phyloP scores from a whole-genome alignment of 139 green algal genomes.

The Tetradesmus lagerheimii region DNA sequence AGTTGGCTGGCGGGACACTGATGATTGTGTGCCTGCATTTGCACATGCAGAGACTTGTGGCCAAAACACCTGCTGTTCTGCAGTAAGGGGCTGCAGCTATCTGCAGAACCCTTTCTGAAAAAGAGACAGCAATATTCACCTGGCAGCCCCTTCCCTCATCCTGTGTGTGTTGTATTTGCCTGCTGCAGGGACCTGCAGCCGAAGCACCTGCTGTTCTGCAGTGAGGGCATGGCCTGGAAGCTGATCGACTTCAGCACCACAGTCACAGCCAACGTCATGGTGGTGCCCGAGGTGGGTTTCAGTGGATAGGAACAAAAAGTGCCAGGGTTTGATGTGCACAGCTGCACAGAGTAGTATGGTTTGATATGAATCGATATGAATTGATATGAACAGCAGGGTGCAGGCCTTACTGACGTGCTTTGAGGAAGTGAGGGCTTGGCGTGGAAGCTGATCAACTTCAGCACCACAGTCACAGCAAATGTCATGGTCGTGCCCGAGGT shows the following conservation, averaged over 20 bases:
- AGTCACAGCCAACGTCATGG: not conserved
- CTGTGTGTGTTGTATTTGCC: too few relatives aligned
- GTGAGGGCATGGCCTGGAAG: constrained; percentile 12
- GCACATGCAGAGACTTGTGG: not conserved
- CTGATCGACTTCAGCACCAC: constrained; percentile 29
- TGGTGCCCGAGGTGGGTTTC: constrained; percentile 25
- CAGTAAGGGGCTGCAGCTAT: not conserved
- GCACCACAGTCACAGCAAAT: constrained; percentile 13
- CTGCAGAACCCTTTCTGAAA: too few relatives aligned
- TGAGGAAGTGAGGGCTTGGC: not conserved
- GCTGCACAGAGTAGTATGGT: too few relatives aligned
- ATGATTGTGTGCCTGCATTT: too few relatives aligned
- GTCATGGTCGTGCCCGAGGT: constrained; percentile 17
- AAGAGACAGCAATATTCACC: too few relatives aligned
- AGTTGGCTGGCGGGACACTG: too few relatives aligned
- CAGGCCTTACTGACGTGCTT: too few relatives aligned
- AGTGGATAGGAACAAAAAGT: too few relatives aligned
- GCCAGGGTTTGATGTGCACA: too few relatives aligned
- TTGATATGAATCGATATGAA: too few relatives aligned
- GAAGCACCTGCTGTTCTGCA: constrained; percentile 15
- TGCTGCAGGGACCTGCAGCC: constrained; percentile 7
- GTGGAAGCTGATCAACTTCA: constrained; percentile 30
- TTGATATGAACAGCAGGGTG: too few relatives aligned
- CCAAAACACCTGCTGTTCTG: constrained; percentile 19
- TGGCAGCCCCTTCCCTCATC: too few relatives aligned